Evolutionary conservation across 352 stramenopile species (phyloP), one percentile per base, ranked within the genome.

Genomic region (Phytophthora quininea): DNA sequence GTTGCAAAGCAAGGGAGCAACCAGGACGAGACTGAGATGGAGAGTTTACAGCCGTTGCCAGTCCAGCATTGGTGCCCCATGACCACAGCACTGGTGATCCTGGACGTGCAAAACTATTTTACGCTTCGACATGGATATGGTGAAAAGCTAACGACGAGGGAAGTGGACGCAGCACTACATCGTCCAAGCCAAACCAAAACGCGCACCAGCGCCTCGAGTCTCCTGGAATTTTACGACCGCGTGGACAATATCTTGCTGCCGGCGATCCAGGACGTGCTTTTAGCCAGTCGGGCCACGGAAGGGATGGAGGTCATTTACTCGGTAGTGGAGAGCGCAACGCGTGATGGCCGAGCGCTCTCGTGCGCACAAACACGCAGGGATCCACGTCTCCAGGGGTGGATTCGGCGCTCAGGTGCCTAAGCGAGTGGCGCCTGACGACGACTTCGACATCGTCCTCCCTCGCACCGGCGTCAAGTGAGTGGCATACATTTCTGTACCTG

Each of bases 271-370:
- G 77, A 89, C 40, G 63, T 93, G 0, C 58, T 93, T 32, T 73
- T 88, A 1, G 77, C 77, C 3, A 80, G 84, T 32, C 80, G 82
- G 3, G 52, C 73, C 12, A 80, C 64, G 33, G 75, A 84, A 33
- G 80, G 79, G 43, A 67, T 88, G 31, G 92, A 98, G 73, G 75
- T 98, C 9, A 77, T 98, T 10, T 97, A 97, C 71, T 95, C 85
- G 1, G 83, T 95, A n/a, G 88, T 98, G 6, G 86, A 97, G 71
- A 91, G 89, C n/a, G 71, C 82, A 1, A 97, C 89, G 1, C 73
- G 73, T 12, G 86, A 97, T 66, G 89, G 89, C 7, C 76, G 91
- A 31, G 91, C 97, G 63, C 15, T 93, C 84, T 8, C 75, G 85
- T 0, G 88, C 89, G 8, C 95, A 97, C 73, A 97, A 97, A 53